These are phyloP conservation scores for Hyphopichia homilentoma DNA, from an alignment of 805 yeast species.

Conservation along the genomic window DNA sequence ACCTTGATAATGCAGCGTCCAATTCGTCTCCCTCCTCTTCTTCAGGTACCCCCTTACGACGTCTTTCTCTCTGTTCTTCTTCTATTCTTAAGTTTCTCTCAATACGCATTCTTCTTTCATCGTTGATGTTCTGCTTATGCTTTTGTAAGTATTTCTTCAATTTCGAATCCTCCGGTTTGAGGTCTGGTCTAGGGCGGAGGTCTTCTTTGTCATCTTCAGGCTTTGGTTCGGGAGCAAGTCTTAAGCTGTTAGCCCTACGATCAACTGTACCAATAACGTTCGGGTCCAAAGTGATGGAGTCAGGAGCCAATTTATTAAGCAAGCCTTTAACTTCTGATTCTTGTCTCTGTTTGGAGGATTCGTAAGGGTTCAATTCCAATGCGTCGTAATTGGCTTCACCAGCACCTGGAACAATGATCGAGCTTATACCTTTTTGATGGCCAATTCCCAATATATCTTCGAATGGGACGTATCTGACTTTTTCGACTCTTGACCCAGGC, in stretches of 20 bases:
- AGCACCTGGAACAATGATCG: slow-evolving; percentile 90
- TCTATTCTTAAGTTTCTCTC: slow-evolving; percentile 74
- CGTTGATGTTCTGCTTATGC: slow-evolving; percentile 80
- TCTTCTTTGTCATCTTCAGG: slow-evolving; percentile 46
- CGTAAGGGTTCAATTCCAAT: slow-evolving; percentile 87
- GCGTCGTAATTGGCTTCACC: slow-evolving; percentile 99
- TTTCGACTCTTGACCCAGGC: slow-evolving; percentile 71
- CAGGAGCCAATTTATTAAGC: slow-evolving; percentile 86
- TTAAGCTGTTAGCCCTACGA: slow-evolving; percentile 55
- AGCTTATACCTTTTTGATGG: slow-evolving; percentile 71
- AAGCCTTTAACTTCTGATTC: slow-evolving; percentile 84
- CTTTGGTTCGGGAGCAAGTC: slow-evolving; percentile 44
- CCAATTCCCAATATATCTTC: slow-evolving; percentile 96
- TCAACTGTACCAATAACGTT: slow-evolving; percentile 81
- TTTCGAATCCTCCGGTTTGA: slow-evolving; percentile 78
- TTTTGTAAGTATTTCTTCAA: slow-evolving; percentile 77
- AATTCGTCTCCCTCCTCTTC: slow-evolving; percentile 52
- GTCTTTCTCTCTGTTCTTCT: slow-evolving; percentile 61
- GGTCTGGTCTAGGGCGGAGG: slow-evolving; percentile 66
- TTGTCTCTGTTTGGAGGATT: slow-evolving; percentile 88
- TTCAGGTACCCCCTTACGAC: slow-evolving; percentile 36
- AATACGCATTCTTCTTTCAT: slow-evolving; percentile 74
- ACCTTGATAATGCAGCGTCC: slow-evolving; percentile 49
- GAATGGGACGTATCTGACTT: slow-evolving; percentile 78
- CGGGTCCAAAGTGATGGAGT: slow-evolving; percentile 90